These are phyloP conservation scores for Escovopsis sp. DNA, from an alignment of 2,329 filamentous ascomycete genomes.

Conservation along the genomic window DNA sequence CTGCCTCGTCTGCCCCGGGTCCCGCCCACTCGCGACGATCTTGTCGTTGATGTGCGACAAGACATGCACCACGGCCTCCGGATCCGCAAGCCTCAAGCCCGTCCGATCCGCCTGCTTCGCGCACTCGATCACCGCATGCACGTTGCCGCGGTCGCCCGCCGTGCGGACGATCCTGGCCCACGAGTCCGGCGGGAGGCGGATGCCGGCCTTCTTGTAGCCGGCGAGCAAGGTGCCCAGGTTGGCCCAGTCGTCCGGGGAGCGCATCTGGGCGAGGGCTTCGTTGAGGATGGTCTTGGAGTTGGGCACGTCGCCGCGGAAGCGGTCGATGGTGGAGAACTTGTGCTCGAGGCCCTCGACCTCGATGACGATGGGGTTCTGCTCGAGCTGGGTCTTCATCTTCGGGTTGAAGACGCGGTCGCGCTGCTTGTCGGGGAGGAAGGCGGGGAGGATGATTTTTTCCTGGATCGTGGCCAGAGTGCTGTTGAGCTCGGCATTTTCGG, in stretches of 20 bases:
- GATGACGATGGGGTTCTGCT: conserved; percentile 39
- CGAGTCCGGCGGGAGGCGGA: conserved; percentile 19
- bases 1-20: conserved; percentile 20
- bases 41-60: conserved; percentile 18
- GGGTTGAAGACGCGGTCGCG: conserved; percentile 35
- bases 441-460: conserved; percentile 44
- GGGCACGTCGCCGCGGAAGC: conserved; percentile 26
- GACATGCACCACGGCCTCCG: conserved; percentile 21
- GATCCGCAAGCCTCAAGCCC: conserved; percentile 25
- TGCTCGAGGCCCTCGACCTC: conserved; percentile 41
- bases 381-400: conserved; percentile 31
- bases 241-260: conserved; percentile 31
- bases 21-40: conserved; percentile 23
- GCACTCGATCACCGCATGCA: conserved; percentile 34
- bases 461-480: conserved; percentile 36
- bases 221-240: conserved; percentile 38
- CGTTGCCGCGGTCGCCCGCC: conserved; percentile 24
- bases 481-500: conserved; percentile 39
- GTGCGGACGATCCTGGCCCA: conserved; percentile 26
- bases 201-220: conserved; percentile 29
- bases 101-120: conserved; percentile 31
- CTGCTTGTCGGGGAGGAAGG: conserved; percentile 38
- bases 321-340: conserved; percentile 33
- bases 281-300: conserved; percentile 23
- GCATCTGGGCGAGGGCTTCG: conserved; percentile 28